phyloP scores from a whole-genome alignment of 768 basidiomycete genomes.

The Leccinum obscurum region DNA sequence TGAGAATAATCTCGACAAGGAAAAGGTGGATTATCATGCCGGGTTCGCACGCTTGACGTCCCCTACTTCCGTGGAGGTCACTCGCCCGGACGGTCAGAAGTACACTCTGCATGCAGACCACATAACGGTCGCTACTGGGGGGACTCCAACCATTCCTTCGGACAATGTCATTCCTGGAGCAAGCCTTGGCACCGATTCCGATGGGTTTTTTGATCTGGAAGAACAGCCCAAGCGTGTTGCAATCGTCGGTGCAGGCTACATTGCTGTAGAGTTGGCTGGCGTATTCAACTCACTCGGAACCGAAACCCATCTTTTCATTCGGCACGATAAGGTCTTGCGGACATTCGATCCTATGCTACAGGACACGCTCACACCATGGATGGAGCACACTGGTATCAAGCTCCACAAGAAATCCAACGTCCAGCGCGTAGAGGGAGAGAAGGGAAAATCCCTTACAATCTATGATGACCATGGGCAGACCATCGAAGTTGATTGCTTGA shows the following conservation, averaged over 20 bases:
- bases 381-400: conserved; percentile 91
- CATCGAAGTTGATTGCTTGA: conserved; percentile 80
- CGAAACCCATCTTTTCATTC: conserved; percentile 91
- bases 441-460: conserved; percentile 74
- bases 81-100: conserved; percentile 59
- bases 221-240: conserved; percentile 92
- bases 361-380: conserved; percentile 84
- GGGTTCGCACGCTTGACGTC: conserved; percentile 77
- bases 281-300: conserved; percentile 88
- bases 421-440: conserved; percentile 70
- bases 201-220: conserved; percentile 93
- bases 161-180: conserved; percentile 87
- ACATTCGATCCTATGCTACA: conserved; percentile 90
- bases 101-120: conserved; percentile 77
- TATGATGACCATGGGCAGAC: conserved; percentile 70
- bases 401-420: conserved; percentile 81
- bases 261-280: conserved; percentile 95
- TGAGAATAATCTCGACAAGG: conserved; percentile 82
- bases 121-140: conserved; percentile 85
- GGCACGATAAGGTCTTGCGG: conserved; percentile 85
- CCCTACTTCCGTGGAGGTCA: conserved; percentile 70
- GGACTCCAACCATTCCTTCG: conserved; percentile 75
- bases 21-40: conserved; percentile 83
- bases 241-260: conserved; percentile 96
- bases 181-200: conserved; percentile 85